A percentile compares a stretch with the other conserved stretches of the same genome.
Conservation (phyloP, 371 early-diverging fungal species). For the Syncephalastrum sp. region DNA sequence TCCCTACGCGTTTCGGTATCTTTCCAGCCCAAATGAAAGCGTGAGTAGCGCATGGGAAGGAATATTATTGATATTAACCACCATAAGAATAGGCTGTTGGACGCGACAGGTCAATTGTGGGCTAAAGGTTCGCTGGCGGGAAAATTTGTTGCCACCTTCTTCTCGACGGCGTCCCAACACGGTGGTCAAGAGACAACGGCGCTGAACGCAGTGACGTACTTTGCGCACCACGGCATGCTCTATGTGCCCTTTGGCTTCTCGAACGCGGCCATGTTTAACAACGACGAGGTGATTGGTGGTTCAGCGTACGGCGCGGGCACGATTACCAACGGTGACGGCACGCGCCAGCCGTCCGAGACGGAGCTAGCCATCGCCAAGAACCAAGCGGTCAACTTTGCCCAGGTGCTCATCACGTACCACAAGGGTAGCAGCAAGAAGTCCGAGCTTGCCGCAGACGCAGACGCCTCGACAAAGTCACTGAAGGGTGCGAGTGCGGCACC, state of each 20-base stretch:
- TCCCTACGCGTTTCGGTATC: conserved; percentile 65
- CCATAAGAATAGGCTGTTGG: conserved; percentile 35
- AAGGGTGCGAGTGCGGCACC: conserved; percentile 13
- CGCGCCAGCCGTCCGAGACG: conserved; percentile 56
- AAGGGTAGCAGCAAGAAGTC: conserved; percentile 12
- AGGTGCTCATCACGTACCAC: conserved; percentile 37
- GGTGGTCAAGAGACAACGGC: conserved; percentile 85
- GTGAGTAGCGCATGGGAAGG: conserved; percentile 7
- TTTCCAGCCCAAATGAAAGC: conserved; percentile 78
- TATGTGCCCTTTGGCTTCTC: conserved; percentile 76
- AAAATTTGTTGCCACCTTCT: conserved; percentile 77
- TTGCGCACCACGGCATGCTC: conserved; percentile 80
- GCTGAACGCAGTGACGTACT: conserved; percentile 62
- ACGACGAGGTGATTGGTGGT: conserved; percentile 57
- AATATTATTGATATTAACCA: neutral
- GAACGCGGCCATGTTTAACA: conserved; percentile 34
- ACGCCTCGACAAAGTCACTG: conserved; percentile 11
- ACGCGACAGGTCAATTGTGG: conserved; percentile 80
- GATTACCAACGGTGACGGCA: conserved; percentile 69
- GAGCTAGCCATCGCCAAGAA: conserved; percentile 68
- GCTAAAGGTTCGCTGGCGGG: conserved; percentile 56
- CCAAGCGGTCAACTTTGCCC: conserved; percentile 71
- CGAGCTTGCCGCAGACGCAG: conserved; percentile 6
- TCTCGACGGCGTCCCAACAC: conserved; percentile 66
- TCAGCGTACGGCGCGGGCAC: conserved; percentile 80